Evolutionary conservation across 179 eudicot genomes (phyloP), one percentile per base, ranked within the genome.

Genomic region (Spinacia oleracea): DNA sequence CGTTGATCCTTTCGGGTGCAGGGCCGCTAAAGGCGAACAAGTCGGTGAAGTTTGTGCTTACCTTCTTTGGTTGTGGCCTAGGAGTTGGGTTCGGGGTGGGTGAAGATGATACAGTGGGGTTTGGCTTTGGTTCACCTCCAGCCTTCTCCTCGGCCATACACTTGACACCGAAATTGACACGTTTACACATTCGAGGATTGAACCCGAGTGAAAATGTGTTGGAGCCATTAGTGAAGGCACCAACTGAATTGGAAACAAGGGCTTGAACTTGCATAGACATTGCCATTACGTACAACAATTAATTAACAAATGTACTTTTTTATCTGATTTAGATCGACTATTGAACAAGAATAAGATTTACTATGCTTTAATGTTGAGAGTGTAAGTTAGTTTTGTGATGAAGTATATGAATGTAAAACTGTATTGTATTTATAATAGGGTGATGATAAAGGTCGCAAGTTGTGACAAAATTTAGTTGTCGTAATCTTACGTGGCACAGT

Each of bases 21-120:
- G n/a, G n/a, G n/a, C n/a, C n/a, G n/a, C n/a, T 89, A 83, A 94
- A 93, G 29, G 97, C 92, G 1, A 94, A 82, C 42, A 93, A 21
- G 53, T 94, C 94, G 0, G 64, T 23, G 48, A 94, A 88, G 40
- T 78, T 80, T 5, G 98, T 92, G 75, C 89, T 93, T 6, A 78
- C 91, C 90, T 89, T 72, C 9, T 66, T 77, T 38, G 64, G 51
- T 7, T 65, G 55, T 20, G 74, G 27, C 7, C 34, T 63, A 27
- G 51, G 73, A 1, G 55, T 53, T 5, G 80, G 77, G 11, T 25
- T 32, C 1, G 77, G 74, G 27, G 32, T 42, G 4, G 78, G 35
- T 20, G 35, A 23, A 27, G 62, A 9, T 1, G n/a, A n/a, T n/a
- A 35, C 4, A 15, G 67, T 25, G 40, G 78, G 56, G 27, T 4